Evolutionary conservation across 1,284 basidiomycete genomes (phyloP).

Genomic region (Trichosporon coremiiforme): DNA sequence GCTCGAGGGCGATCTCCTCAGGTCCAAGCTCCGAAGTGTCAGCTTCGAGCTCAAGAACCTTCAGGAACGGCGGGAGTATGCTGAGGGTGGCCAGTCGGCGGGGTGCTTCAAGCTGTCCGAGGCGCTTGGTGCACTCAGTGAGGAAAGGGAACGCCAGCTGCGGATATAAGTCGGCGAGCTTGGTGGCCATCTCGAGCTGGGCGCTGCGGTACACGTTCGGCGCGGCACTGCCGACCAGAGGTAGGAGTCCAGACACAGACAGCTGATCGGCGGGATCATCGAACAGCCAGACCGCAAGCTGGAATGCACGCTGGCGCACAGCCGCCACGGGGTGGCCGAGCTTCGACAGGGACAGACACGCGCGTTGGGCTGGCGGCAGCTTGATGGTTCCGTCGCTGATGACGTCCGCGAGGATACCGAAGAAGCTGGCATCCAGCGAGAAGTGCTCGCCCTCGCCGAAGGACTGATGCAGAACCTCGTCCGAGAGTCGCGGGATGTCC

Average conservation of each 20-base stretch:
- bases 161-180: conserved; percentile 78
- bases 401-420: conserved; percentile 77
- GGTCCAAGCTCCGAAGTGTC: conserved; percentile 39
- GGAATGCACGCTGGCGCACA: conserved; percentile 75
- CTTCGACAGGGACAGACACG: conserved; percentile 82
- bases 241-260: conserved; percentile 68
- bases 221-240: conserved; percentile 71
- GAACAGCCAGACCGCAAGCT: conserved; percentile 73
- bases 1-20: conserved; percentile 60
- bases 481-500: conserved; percentile 65
- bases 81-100: conserved; percentile 61
- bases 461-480: conserved; percentile 71
- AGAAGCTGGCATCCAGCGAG: conserved; percentile 63
- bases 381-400: conserved; percentile 56
- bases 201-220: conserved; percentile 78
- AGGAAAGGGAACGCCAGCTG: conserved; percentile 70
- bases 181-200: conserved; percentile 73
- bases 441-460: conserved; percentile 64
- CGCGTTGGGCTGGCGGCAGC: conserved; percentile 67
- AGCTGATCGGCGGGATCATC: conserved; percentile 57
- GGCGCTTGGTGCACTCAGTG: conserved; percentile 70
- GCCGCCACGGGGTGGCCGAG: conserved; percentile 72
- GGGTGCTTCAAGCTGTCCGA: conserved; percentile 68
- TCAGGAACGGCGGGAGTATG: conserved; percentile 80
- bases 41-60: conserved; percentile 66